These are phyloP conservation scores for Xylariaceae sp. DNA, from an alignment of 2,329 filamentous ascomycete genomes.

Conservation along the genomic window DNA sequence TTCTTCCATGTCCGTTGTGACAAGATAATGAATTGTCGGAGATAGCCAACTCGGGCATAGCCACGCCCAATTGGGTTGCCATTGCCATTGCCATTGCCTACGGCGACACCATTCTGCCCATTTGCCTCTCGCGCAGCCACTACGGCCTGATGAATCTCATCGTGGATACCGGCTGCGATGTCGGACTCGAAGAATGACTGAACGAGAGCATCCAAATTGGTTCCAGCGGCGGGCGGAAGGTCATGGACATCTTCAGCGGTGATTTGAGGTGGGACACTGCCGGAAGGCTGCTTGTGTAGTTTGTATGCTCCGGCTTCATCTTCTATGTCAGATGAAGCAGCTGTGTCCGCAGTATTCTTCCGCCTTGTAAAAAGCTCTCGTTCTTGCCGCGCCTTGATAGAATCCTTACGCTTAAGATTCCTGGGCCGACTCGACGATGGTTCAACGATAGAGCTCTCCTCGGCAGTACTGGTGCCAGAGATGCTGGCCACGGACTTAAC, in stretches of 20 bases:
- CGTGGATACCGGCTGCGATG: constrained; percentile 73
- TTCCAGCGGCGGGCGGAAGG: constrained; percentile 66
- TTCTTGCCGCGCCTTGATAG: constrained; percentile 85
- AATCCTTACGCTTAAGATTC: constrained; percentile 75
- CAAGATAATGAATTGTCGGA: constrained; percentile 85
- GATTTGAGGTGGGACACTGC: constrained; percentile 59
- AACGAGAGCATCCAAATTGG: constrained; percentile 83
- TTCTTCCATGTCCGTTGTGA: constrained; percentile 95
- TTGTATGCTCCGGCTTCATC: constrained; percentile 59
- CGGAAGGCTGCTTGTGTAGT: constrained; percentile 53
- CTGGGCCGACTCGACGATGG: constrained; percentile 69
- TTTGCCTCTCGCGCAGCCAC: constrained; percentile 70
- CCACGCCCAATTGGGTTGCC: constrained; percentile 72
- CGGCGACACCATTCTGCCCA: constrained; percentile 59
- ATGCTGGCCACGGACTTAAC: constrained; percentile 90
- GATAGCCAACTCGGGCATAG: constrained; percentile 80
- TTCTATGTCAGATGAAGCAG: constrained; percentile 64
- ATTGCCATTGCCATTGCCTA: constrained; percentile 55
- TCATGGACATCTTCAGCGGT: constrained; percentile 73
- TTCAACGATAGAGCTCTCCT: constrained; percentile 64
- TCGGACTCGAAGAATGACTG: constrained; percentile 77
- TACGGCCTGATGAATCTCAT: constrained; percentile 79
- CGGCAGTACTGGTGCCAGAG: constrained; percentile 75
- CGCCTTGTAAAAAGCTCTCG: constrained; percentile 88
- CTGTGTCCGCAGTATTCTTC: constrained; percentile 67